phyloP scores from a whole-genome alignment of 805 yeast species.

The Lipomyces anomalus region DNA sequence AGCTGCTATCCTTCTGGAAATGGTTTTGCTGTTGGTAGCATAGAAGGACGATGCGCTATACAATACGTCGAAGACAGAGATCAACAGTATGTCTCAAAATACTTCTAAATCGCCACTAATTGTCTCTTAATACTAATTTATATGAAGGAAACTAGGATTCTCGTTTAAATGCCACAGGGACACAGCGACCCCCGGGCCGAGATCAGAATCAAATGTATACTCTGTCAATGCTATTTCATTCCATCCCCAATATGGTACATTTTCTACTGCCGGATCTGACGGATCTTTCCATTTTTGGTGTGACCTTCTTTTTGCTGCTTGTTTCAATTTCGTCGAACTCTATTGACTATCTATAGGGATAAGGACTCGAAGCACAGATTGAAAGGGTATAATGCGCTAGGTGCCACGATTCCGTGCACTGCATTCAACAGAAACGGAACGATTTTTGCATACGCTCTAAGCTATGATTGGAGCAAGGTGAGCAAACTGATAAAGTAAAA shows the following conservation, averaged over 20 bases:
- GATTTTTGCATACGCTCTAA: conserved; percentile 82
- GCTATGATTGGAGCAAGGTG: conserved; percentile 95
- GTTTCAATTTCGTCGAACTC: no score
- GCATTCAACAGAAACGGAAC: conserved; percentile 79
- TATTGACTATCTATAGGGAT: no score
- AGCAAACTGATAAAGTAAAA: neutral
- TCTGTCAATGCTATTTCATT: conserved; percentile 74
- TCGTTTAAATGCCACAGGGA: conserved; percentile 94
- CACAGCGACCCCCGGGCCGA: conserved; percentile 44
- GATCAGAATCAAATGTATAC: conserved; percentile 61
- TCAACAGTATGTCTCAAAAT: no score
- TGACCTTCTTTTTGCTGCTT: no score
- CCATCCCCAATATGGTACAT: conserved; percentile 87
- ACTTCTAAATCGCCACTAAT: no score
- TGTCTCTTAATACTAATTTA: no score
- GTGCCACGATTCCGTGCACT: conserved; percentile 62
- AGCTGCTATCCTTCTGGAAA: conserved; percentile 86
- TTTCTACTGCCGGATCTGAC: conserved; percentile 91
- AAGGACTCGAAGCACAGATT: conserved; percentile 84
- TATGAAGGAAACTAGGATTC: conserved; percentile 41
- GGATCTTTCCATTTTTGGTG: conserved; percentile 94
- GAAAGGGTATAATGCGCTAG: conserved; percentile 62
- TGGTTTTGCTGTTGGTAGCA: conserved; percentile 87
- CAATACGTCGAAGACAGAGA: conserved; percentile 83
- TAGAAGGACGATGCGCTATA: conserved; percentile 94